Evolutionary conservation across 1,284 basidiomycete genomes (phyloP), one percentile per base, ranked within the genome.

Genomic region (Mycocalia duriaeana): DNA sequence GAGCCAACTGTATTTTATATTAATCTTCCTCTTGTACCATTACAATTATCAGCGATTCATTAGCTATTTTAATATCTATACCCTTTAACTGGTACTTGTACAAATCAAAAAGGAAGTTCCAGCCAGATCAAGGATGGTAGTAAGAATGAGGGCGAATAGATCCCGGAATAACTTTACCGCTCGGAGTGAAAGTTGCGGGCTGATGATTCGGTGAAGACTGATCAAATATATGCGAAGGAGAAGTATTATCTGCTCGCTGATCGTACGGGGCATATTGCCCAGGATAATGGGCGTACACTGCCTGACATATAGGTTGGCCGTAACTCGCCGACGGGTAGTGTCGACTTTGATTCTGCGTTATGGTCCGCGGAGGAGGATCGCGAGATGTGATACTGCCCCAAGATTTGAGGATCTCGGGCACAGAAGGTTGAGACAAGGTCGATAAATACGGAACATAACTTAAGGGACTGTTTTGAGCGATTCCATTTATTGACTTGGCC

Each of bases 301-400:
- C n/a, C n/a, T n/a, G n/a, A n/a, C n/a, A n/a, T n/a, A n/a, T n/a
- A n/a, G n/a, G n/a, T n/a, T n/a, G n/a, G n/a, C n/a, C 22, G 22
- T 42, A 42, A 18, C 11, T 42, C 11, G 40, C 40, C 9, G 40
- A 22, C 9, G 40, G 40, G 25, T 42, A 42, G 25, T 42, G 40
- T 18, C 37, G 8, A 39, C 37, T 39, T 14, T 11, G 9, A 14
- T 18, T 18, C 37, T 8, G 8, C 8, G 37, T 14, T 19, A 19
- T 19, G 19, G 37, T 8, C 40, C 9, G 28, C n/a, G 28, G 28
- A 8, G 28, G 28, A 9, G 9, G 28, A 9, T 31, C 28, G 28
- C 28, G 28, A 31, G 28, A 31, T n/a, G n/a, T 31, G n/a, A 31
- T 31, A 31, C 28, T 31, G 9, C 28, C 28, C 28, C 28, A 31